Evolutionary conservation across 139 green algal genomes (phyloP).

Genomic region (Auxenochlorella protothecoides): DNA sequence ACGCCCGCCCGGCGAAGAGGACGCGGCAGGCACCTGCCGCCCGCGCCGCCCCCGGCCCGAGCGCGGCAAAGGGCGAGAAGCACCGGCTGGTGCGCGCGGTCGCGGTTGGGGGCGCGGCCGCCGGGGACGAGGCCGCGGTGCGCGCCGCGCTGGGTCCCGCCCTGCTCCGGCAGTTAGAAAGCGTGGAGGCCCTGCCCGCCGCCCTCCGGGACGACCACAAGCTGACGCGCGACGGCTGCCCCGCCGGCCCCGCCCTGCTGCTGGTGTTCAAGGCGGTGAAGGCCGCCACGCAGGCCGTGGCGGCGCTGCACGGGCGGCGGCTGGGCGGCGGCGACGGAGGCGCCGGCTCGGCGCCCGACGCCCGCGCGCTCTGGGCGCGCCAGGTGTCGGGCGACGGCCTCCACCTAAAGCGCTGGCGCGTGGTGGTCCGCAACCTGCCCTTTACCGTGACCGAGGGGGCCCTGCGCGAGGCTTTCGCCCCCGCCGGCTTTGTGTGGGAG

Average conservation of each 20-base stretch:
- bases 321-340: background rate
- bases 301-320: slow-evolving; percentile 49
- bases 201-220: slow-evolving; percentile 28
- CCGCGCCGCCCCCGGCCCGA: background rate
- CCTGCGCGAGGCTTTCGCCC: slow-evolving; percentile 29
- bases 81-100: slow-evolving; percentile 62
- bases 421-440: slow-evolving; percentile 85
- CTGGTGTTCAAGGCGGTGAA: slow-evolving; percentile 60
- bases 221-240: slow-evolving; percentile 69
- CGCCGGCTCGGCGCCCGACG: slow-evolving; percentile 2
- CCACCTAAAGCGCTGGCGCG: slow-evolving; percentile 76
- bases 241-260: slow-evolving; percentile 34
- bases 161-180: slow-evolving; percentile 37
- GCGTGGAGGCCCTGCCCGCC: slow-evolving; percentile 38
- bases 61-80: slow-evolving; percentile 30
- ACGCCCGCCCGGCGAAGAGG: slow-evolving; percentile 11
- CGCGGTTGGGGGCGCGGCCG: slow-evolving; percentile 45
- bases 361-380: slow-evolving; percentile 22
- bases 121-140: slow-evolving; percentile 21
- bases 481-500: slow-evolving; percentile 65
- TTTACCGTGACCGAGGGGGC: slow-evolving; percentile 63
- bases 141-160: background rate
- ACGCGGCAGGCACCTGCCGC: background rate
- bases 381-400: slow-evolving; percentile 72
- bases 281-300: slow-evolving; percentile 55